Evolutionary conservation across 192 early-diverging fungal genomes (phyloP).

Genomic region (Mortierella antarctica): DNA sequence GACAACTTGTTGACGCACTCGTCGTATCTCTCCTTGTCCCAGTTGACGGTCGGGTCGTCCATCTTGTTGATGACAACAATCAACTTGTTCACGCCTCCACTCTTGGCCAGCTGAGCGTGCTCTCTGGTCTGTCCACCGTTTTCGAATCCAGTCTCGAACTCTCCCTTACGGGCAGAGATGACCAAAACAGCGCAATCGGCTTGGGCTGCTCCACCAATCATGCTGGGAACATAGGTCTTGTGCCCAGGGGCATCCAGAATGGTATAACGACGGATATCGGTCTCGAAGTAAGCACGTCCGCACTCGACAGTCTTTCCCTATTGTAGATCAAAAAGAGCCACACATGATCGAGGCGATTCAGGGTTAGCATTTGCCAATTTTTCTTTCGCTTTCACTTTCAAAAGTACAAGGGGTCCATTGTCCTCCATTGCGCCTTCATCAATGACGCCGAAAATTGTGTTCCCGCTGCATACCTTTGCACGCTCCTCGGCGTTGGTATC

Average conservation of each 20-base stretch:
- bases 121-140: constrained; percentile 98
- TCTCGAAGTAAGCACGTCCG: constrained; percentile 98
- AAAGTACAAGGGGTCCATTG: not conserved
- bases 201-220: constrained; percentile 97
- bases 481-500: constrained; percentile 98
- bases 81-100: constrained; percentile 93
- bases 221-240: constrained; percentile 97
- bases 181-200: constrained; percentile 96
- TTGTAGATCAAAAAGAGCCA: constrained; percentile 1
- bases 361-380: not conserved
- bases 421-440: too few species aligned
- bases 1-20: constrained; percentile 86
- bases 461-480: constrained; percentile 72
- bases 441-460: too few species aligned
- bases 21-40: constrained; percentile 94
- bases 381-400: not conserved
- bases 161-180: constrained; percentile 97
- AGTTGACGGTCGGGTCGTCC: constrained; percentile 97
- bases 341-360: not conserved
- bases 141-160: constrained; percentile 99
- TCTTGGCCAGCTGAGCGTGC: constrained; percentile 97
- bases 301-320: constrained; percentile 98
- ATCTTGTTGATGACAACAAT: constrained; percentile 99
- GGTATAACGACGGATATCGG: constrained; percentile 93
- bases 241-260: constrained; percentile 99